Conservation (phyloP, 805 yeast species). For the Cyberlindnera xylosilytica region DNA sequence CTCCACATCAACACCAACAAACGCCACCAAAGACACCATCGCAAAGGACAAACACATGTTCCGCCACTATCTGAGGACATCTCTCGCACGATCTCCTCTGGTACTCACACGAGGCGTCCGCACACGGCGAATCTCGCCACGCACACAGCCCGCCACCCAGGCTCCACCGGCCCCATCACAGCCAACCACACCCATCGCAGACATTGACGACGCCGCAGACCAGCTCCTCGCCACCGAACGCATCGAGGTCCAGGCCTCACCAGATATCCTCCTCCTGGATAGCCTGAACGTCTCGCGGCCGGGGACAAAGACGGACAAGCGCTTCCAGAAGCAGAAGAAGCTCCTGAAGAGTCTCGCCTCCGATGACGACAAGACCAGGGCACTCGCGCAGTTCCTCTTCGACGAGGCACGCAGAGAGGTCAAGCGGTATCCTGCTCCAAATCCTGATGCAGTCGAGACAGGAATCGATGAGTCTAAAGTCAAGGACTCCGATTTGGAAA, state of each 20-base stretch:
- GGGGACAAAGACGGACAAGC: slow-evolving; percentile 20
- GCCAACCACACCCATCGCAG: background rate
- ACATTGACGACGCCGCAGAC: slow-evolving; percentile 5
- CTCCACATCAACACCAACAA: background rate
- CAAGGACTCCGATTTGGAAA: slow-evolving; percentile 9
- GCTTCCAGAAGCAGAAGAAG: slow-evolving; percentile 17
- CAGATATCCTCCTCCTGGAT: slow-evolving; percentile 18
- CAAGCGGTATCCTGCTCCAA: slow-evolving; percentile 16
- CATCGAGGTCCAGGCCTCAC: slow-evolving; percentile 9
- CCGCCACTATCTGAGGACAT: background rate
- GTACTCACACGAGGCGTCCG: background rate
- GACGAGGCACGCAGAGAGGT: slow-evolving; percentile 13
- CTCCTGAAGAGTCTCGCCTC: slow-evolving; percentile 4
- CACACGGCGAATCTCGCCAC: background rate
- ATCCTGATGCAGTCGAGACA: slow-evolving; percentile 13
- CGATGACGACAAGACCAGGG: slow-evolving; percentile 14
- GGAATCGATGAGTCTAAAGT: background rate
- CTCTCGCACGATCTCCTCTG: background rate
- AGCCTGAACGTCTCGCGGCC: slow-evolving; percentile 21
- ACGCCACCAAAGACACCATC: background rate
- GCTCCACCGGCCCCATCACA: background rate
- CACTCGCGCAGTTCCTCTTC: slow-evolving; percentile 14
- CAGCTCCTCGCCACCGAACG: background rate
- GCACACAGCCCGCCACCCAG: background rate
- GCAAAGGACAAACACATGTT: background rate